Percentiles rank a stretch among this genome's conserved stretches.
Evolutionary conservation across 2,329 filamentous ascomycete genomes (phyloP).

Genomic region (Teratosphaeriaceae sp.): DNA sequence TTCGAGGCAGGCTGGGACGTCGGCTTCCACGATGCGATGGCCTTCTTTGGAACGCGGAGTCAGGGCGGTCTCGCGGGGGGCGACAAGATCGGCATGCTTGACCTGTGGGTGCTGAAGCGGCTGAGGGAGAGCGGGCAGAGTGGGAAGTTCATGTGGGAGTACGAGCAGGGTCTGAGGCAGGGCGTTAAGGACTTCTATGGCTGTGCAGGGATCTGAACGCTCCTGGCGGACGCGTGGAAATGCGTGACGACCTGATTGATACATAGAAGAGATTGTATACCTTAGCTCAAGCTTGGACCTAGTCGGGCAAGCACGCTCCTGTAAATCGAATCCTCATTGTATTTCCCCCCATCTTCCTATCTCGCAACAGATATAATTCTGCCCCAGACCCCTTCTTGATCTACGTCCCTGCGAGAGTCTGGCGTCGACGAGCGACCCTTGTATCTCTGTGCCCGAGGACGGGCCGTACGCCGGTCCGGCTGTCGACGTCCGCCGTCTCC

Average conservation of each 20-base stretch:
- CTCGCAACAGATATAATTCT: neutral
- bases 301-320: neutral
- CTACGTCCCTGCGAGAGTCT: neutral
- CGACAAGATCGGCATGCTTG: conserved; percentile 51
- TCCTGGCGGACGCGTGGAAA: too few species aligned
- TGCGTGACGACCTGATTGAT: too few species aligned
- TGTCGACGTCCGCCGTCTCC: too few species aligned
- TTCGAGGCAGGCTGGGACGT: conserved; percentile 51
- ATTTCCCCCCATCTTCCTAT: neutral
- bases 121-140: conserved; percentile 45
- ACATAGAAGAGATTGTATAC: too few species aligned
- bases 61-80: conserved; percentile 32
- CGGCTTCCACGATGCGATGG: conserved; percentile 49
- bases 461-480: too few species aligned
- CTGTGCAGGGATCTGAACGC: conserved; percentile 23
- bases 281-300: neutral
- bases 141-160: conserved; percentile 45
- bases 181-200: conserved; percentile 39
- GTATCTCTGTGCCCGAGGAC: too few species aligned
- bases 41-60: conserved; percentile 43
- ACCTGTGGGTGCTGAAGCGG: conserved; percentile 53
- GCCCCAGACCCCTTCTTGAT: neutral
- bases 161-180: conserved; percentile 43
- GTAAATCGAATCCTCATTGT: neutral
- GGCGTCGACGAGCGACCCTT: neutral